phyloP scores from a whole-genome alignment of 176 grass and related monocot genomes.

The Musa schizocarpa region DNA sequence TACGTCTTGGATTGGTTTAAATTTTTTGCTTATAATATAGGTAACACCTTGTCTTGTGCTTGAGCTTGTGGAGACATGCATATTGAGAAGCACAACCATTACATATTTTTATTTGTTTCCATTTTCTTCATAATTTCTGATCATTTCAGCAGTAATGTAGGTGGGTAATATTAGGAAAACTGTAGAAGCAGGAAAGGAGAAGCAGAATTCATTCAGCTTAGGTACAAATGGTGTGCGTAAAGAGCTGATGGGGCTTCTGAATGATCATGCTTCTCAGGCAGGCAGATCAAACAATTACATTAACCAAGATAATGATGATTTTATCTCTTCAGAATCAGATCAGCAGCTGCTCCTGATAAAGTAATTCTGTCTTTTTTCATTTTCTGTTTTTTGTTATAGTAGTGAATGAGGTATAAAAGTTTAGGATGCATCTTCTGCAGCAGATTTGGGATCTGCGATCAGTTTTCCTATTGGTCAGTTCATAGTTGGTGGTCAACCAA shows the following conservation, averaged over 20 bases:
- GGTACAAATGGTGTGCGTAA: slow-evolving; percentile 32
- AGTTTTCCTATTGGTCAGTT: neutral
- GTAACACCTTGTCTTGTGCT: neutral
- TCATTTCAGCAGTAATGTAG: slow-evolving; percentile 25
- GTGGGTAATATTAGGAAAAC: slow-evolving; percentile 47
- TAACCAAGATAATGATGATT: slow-evolving; percentile 50
- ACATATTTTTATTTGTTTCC: too few relatives aligned
- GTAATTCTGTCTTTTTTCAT: neutral
- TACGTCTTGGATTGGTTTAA: neutral
- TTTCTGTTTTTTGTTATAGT: neutral
- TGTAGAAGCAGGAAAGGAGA: slow-evolving; percentile 62
- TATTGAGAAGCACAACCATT: neutral
- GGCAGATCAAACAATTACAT: slow-evolving; percentile 52
- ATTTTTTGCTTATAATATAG: neutral
- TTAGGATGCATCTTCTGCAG: neutral
- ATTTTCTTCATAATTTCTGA: too few relatives aligned
- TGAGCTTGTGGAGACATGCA: neutral
- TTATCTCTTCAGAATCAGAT: slow-evolving; percentile 96
- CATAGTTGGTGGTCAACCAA: neutral
- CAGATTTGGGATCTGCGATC: neutral
- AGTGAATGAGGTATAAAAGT: neutral
- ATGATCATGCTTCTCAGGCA: slow-evolving; percentile 34
- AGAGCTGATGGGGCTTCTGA: slow-evolving; percentile 35
- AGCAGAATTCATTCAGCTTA: slow-evolving; percentile 13
- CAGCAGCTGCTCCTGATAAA: slow-evolving; percentile 45